Evolutionary conservation across 345 rosid species (phyloP), one percentile per base, ranked within the genome.

Genomic region (Heritiera littoralis): DNA sequence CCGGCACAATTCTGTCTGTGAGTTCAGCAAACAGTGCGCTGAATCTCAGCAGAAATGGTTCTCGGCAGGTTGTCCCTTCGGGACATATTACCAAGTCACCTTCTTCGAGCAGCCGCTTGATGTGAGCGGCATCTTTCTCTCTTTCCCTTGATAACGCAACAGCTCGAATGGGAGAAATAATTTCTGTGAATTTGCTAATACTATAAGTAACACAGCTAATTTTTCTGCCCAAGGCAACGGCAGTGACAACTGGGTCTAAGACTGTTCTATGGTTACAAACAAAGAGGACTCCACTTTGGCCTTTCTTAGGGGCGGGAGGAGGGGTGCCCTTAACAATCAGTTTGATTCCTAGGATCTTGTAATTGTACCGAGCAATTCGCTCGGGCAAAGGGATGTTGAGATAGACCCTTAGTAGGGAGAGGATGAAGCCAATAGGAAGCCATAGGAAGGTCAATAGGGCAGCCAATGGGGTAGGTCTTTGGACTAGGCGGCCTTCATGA

Each of bases 131-230:
- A 30, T 96, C 99, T 80, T 72, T 89, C 54, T 91, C 93, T 14
- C 98, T 80, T 55, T 96, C 98, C 55, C 99, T 86, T 3, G 99
- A 85, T 78, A 96, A 83, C 1, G 99, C 99, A n/a, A 96, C 99
- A 0, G 99, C 85, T 79, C 85, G 89, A 76, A 96, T 92, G 0
- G 99, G 99, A 0, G 99, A 92, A 18, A 96, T 94, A 5, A 96
- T 78, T 79, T 94, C 98, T 0, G 93, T 80, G 85, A 91, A 91
- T 75, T 92, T 94, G 83, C 97, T 92, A n/a, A 96, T 94, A 60
- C 99, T 96, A 56, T 96, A 96, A 0, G 99, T 92, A 69, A 96
- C 99, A 66, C 98, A 94, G 68, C 98, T 94, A n/a, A 96, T 85
- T 83, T 96, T 94, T 41, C 99, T 86, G 17, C 93, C 90, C 0